These are phyloP conservation scores for Aspergillus jensenii DNA, from an alignment of 2,329 filamentous ascomycete genomes.

Conservation along the genomic window DNA sequence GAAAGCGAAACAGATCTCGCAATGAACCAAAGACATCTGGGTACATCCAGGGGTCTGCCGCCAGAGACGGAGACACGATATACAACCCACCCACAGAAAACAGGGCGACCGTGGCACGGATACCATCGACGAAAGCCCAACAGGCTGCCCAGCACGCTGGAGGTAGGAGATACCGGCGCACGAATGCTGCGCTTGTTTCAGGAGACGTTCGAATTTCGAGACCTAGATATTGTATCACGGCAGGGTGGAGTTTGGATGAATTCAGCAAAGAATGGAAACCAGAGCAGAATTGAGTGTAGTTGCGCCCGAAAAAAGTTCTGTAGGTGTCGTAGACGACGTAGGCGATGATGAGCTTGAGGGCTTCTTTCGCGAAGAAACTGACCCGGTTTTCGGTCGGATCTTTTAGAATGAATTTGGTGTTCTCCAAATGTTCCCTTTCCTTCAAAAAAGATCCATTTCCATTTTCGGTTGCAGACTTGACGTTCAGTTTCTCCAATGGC, in stretches of 20 bases:
- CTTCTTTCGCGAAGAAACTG: constrained; percentile 3
- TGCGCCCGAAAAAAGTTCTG: constrained; percentile 9
- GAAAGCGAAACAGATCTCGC: constrained; percentile 10
- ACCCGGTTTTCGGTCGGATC: background rate
- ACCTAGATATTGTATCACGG: background rate
- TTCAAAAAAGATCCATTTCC: background rate
- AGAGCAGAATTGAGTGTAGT: constrained; percentile 6
- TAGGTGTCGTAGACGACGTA: constrained; percentile 14
- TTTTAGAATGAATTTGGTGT: background rate
- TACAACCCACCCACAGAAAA: constrained; percentile 8
- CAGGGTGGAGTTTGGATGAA: background rate
- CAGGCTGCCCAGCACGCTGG: constrained; percentile 15
- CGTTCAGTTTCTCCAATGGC: background rate
- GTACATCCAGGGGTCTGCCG: constrained; percentile 20
- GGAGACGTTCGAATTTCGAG: background rate
- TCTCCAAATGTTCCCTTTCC: background rate
- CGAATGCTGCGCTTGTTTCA: constrained; percentile 2
- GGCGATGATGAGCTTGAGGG: constrained; percentile 1
- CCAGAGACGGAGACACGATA: background rate
- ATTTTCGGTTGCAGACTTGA: background rate
- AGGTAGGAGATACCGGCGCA: constrained; percentile 9
- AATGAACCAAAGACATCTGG: constrained; percentile 16
- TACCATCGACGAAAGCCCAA: constrained; percentile 17
- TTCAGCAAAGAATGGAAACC: background rate
- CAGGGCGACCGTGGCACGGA: constrained; percentile 8